Evolutionary conservation across 2,329 filamentous ascomycete genomes (phyloP).

Genomic region (Clarireedia sp.): DNA sequence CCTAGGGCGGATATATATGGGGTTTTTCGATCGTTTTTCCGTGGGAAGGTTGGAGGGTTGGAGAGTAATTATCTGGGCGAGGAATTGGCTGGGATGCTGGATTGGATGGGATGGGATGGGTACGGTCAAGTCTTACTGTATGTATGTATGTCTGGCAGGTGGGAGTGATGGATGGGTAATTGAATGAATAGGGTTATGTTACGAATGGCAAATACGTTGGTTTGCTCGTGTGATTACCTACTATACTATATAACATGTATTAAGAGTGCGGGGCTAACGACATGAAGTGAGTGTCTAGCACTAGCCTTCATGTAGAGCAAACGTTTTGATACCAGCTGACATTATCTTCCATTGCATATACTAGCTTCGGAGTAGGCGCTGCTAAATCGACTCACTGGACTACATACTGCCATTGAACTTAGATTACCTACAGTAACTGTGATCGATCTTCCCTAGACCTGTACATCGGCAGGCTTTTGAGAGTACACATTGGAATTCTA

Average conservation of each 20-base stretch:
- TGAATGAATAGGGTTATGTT: not conserved
- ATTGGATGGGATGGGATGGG: not conserved
- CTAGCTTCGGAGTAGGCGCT: too few species aligned
- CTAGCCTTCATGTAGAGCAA: too few species aligned
- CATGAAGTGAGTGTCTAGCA: too few species aligned
- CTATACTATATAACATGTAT: not conserved
- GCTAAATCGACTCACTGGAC: too few species aligned
- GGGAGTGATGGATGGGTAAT: not conserved
- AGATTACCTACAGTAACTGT: too few species aligned
- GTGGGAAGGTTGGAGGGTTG: not conserved
- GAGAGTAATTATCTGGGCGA: not conserved
- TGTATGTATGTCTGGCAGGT: not conserved
- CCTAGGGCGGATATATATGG: not conserved
- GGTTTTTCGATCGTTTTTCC: not conserved
- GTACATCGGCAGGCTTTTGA: too few species aligned
- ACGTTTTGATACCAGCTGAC: too few species aligned
- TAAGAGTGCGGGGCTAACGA: too few species aligned
- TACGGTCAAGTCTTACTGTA: not conserved
- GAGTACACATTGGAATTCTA: too few species aligned
- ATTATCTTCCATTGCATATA: too few species aligned
- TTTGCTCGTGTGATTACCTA: not conserved
- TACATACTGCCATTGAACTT: too few species aligned
- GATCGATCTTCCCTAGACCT: too few species aligned
- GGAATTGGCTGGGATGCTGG: not conserved
- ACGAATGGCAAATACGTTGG: not conserved